Percentiles rank a stretch among this genome's conserved stretches.
Evolutionary conservation across 2,329 filamentous ascomycete species (phyloP).

Genomic region (Coniochaeta prunicola): DNA sequence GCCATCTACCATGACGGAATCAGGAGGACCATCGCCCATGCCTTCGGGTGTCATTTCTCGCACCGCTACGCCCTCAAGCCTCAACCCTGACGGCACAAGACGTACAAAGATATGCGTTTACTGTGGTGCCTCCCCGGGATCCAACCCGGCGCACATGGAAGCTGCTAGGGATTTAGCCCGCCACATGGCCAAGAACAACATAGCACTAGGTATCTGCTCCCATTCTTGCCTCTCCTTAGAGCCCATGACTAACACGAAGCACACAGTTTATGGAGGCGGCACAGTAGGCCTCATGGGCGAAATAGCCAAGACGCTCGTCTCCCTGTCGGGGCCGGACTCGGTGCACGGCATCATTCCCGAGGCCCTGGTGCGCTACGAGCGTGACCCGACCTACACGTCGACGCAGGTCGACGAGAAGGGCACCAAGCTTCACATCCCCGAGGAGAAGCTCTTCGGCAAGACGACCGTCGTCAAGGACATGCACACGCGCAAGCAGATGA

Average conservation of each 20-base stretch:
- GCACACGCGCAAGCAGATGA: slow-evolving; percentile 91
- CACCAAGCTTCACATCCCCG: slow-evolving; percentile 46
- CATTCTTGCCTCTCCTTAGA: not conserved
- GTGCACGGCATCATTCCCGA: slow-evolving; percentile 94
- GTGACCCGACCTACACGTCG: slow-evolving; percentile 46
- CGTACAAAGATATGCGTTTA: slow-evolving; percentile 80
- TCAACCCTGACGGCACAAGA: slow-evolving; percentile 22
- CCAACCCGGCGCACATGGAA: slow-evolving; percentile 65
- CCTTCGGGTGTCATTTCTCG: slow-evolving; percentile 21
- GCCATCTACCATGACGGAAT: not conserved
- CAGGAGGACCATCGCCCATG: slow-evolving; percentile 19
- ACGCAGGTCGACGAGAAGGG: slow-evolving; percentile 29
- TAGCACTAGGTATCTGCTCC: slow-evolving; percentile 56
- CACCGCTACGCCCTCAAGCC: slow-evolving; percentile 21
- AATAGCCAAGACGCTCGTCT: slow-evolving; percentile 76
- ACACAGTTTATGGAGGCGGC: slow-evolving; percentile 81
- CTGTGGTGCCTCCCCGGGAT: slow-evolving; percentile 76
- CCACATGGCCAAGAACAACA: slow-evolving; percentile 67
- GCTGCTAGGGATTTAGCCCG: slow-evolving; percentile 70
- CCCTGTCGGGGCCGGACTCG: slow-evolving; percentile 68
- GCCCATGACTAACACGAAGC: slow-evolving; percentile 4
- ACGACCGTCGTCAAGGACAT: slow-evolving; percentile 91
- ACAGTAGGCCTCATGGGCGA: slow-evolving; percentile 96
- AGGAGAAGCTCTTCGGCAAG: slow-evolving; percentile 62
- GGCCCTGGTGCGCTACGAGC: slow-evolving; percentile 75